Evolutionary conservation across 768 basidiomycete genomes (phyloP).

Genomic region (Boletus eberwhitei): DNA sequence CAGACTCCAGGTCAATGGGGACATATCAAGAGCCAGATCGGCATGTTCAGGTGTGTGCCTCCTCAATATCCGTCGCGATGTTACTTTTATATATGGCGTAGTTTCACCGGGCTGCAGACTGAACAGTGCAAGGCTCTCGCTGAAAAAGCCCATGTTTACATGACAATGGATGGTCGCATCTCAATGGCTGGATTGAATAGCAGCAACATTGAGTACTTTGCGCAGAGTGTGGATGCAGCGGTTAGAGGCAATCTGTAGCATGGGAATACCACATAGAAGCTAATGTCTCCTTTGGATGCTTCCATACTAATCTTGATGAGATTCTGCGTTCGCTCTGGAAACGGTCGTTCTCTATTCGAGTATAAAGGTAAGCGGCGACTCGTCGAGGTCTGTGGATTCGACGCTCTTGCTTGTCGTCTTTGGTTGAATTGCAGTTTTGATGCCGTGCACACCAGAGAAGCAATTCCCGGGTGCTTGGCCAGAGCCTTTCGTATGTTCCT

Average conservation of each 20-base stretch:
- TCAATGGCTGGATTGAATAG: constrained; percentile 91
- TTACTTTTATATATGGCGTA: constrained; percentile 27
- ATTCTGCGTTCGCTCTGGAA: constrained; percentile 12
- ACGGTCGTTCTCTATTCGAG: constrained; percentile 12
- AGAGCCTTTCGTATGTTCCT: constrained; percentile 19
- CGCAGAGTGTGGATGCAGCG: constrained; percentile 78
- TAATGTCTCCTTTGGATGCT: constrained; percentile 16
- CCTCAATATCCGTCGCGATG: neutral
- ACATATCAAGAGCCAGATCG: constrained; percentile 93
- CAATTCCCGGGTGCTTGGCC: constrained; percentile 26
- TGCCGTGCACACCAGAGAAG: constrained; percentile 20
- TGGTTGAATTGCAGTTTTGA: constrained; percentile 16
- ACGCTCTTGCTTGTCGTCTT: neutral
- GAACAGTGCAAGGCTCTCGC: constrained; percentile 80
- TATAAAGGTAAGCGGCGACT: constrained; percentile 14
- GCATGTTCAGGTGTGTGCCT: constrained; percentile 86
- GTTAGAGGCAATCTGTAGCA: constrained; percentile 72
- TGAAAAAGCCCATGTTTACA: constrained; percentile 87
- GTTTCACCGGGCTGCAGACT: constrained; percentile 83
- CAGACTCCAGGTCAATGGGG: constrained; percentile 94
- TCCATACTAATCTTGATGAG: constrained; percentile 23
- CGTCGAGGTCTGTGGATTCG: constrained; percentile 2
- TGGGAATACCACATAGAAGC: constrained; percentile 25
- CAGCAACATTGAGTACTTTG: constrained; percentile 86
- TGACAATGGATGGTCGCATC: constrained; percentile 92